Base-by-base conservation (phyloP, 768 basidiomycete species). In the Rhodocollybia butyracea region DNA sequence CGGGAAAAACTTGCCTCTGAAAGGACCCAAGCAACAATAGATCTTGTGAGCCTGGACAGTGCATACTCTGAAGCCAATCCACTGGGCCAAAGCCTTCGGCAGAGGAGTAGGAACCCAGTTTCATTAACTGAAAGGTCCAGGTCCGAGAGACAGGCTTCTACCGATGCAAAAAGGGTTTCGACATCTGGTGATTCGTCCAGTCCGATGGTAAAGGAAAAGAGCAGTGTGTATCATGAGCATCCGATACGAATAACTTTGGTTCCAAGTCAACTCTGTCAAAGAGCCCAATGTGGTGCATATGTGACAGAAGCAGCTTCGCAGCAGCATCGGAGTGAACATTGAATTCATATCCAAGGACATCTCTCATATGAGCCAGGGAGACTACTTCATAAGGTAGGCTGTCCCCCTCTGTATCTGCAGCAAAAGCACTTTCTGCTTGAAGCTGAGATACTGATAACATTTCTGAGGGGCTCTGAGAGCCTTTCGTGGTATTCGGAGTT, bases 81-180 rank as follows among this genome's bases (percentile, higher is more conserved):
- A 59, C 82, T 86, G 0, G 91, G 90, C 85, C 85, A 91, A 58
- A 89, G 81, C 61, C 84, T 78, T 53, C 83, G 77, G 5, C 75
- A 72, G n/a, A 94, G 72, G 15, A 92, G 70, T 7, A 90, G 67
- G 54, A 93, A 79, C 2, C 86, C 91, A 34, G 78, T 73, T 68
- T 94, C 91, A 61, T 91, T 89, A 26, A 85, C 75, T 3, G 85
- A 81, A 27, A 94, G 71, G 66, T 91, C 84, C 24, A 90, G 64
- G 61, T 91, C 88, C 5, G 75, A 72, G 22, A 94, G 72, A 60
- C 84, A 87, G 4, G 81, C 79, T 64, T 91, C 90, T 26, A 91
- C 81, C 4, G 86, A 77, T 6, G 83, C 76, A 19, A 91, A 81
- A 27, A 94, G 73, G 0, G 77, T 81, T 62, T 92, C 90, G 6